Conservation (phyloP, 257 asterid species). For the Perilla frutescens region DNA sequence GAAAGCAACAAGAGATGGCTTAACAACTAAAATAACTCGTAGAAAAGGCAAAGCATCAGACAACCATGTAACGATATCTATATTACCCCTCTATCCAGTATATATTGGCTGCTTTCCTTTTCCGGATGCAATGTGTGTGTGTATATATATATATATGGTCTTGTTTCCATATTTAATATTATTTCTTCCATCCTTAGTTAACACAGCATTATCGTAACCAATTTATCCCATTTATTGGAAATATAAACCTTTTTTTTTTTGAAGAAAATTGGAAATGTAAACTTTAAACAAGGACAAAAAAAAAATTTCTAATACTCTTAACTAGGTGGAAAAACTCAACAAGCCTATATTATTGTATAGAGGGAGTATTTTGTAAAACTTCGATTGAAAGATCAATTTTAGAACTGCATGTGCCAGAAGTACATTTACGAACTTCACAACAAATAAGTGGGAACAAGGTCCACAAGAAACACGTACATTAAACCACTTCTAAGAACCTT, state of each 20-base stretch:
- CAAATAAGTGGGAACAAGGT: slow-evolving; percentile 11
- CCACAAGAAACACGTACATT: neutral
- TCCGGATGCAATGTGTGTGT: no score
- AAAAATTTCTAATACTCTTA: neutral
- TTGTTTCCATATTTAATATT: no score
- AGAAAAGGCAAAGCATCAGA: slow-evolving; percentile 8
- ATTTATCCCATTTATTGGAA: neutral
- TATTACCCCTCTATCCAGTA: neutral
- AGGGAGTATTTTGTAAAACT: slow-evolving; percentile 4
- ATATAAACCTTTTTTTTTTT: no score
- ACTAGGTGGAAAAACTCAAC: no score
- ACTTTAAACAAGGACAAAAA: neutral
- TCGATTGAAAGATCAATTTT: slow-evolving; percentile 8
- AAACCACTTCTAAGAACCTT: neutral
- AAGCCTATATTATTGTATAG: neutral
- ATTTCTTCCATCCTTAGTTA: neutral
- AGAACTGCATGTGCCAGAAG: neutral
- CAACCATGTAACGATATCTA: neutral
- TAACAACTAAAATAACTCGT: slow-evolving; percentile 6
- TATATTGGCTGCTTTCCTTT: neutral
- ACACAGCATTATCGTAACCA: neutral
- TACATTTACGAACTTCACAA: neutral
- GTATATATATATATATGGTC: neutral
- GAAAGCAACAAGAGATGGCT: slow-evolving; percentile 34
- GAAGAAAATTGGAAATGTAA: neutral